Base-by-base conservation (phyloP, 2,329 filamentous ascomycete species). In the Alternaria sp. region DNA sequence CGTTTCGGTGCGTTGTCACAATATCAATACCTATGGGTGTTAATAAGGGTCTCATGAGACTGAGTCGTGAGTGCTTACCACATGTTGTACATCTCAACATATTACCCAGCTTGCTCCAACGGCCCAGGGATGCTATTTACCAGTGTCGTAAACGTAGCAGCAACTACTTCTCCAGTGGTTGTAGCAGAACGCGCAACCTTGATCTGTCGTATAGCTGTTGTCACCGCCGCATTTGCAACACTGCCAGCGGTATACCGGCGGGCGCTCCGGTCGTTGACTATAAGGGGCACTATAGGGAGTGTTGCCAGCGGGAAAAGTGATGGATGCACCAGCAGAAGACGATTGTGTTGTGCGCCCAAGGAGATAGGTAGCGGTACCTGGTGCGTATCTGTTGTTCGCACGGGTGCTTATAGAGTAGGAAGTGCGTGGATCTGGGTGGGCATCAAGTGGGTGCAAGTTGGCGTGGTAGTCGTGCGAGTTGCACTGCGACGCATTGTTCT, bases 181-280 rank as follows among this genome's bases (percentile, higher is more conserved):
- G 27, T 2, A 18, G 25, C 59, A 61, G 14, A 3, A 1, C 4
- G 48, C 22, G 20, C 54, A 61, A 5, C 41, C 46, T 12, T 5
- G n/a, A 49, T 61, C 48, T 4, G 12, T 4, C 10, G 12, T 49
- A 20, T n/a, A 53, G 11, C 43, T 54, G 28, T 61, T 61, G 18
- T 50, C 28, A 1, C 48, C 34, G 25, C 34, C 22, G 18, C 54
- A 58, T 7, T 11, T 22, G 16, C 54, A 61, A 36, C 59, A 61
- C 2, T 9, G 14, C 59, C 59, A 61, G 7, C 45, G 43, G 20
- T 59, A 49, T 28, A 25, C 34, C 16, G 50, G 36, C 0, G 41
- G 14, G 4, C 49, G 32, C 30, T 43, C 18, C 14, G 30, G 6
- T 6, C 27, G 49, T 41, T 25, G 49, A 7, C 49, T 8, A n/a